Percentiles rank a stretch among this genome's conserved stretches.
Conservation (phyloP, 2,329 filamentous ascomycete genomes). For the Phyllosticta paracitricarpa region DNA sequence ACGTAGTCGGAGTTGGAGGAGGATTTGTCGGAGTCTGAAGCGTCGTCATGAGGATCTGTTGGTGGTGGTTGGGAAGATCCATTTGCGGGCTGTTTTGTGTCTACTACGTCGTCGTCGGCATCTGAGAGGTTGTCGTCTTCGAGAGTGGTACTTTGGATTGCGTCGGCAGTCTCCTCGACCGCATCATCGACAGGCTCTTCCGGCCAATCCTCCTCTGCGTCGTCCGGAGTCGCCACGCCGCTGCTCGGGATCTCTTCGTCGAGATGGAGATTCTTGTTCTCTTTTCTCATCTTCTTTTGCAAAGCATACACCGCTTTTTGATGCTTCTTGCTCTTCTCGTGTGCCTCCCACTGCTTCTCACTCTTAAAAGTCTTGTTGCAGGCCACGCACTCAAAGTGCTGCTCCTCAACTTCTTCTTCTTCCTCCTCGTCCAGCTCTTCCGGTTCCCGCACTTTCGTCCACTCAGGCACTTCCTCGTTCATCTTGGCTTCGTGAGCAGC, state of each 20-base stretch:
- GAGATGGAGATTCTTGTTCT: constrained; percentile 53
- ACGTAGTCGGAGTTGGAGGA: constrained; percentile 23
- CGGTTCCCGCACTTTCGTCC: constrained; percentile 55
- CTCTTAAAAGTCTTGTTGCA: constrained; percentile 69
- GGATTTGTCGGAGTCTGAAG: constrained; percentile 4
- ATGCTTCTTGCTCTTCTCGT: constrained; percentile 97
- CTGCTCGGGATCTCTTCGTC: constrained; percentile 27
- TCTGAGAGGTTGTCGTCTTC: constrained; percentile 17
- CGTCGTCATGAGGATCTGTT: constrained; percentile 11
- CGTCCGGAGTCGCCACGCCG: constrained; percentile 23
- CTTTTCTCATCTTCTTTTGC: constrained; percentile 69
- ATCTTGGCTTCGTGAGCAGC: constrained; percentile 71
- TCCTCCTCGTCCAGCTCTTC: constrained; percentile 43
- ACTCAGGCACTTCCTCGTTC: constrained; percentile 59
- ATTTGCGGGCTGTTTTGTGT: not conserved
- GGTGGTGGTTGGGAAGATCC: not conserved
- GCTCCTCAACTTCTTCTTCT: constrained; percentile 38
- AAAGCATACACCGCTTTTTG: constrained; percentile 74
- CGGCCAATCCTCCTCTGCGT: constrained; percentile 18
- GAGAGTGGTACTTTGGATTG: not conserved
- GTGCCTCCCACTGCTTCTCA: constrained; percentile 80
- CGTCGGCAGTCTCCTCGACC: not conserved
- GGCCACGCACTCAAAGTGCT: constrained; percentile 53
- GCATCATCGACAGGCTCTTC: constrained; percentile 5
- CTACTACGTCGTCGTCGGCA: constrained; percentile 30